These are phyloP conservation scores for Clarireedia hainanense DNA, from an alignment of 2,329 filamentous ascomycete genomes.

Conservation along the genomic window DNA sequence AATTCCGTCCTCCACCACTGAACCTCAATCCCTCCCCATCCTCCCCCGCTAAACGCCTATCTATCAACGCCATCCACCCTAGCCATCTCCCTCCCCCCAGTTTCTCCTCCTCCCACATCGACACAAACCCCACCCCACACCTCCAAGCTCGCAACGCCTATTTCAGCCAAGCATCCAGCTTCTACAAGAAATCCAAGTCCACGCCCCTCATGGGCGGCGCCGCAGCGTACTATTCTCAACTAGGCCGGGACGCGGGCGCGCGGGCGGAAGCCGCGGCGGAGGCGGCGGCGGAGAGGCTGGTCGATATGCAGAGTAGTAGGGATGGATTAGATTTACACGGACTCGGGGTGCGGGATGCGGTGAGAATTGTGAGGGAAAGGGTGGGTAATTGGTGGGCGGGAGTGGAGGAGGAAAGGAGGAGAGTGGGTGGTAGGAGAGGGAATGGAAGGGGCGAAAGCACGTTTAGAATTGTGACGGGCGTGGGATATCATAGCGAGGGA, in stretches of 20 bases:
- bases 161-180: slow-evolving; percentile 48
- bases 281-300: slow-evolving; percentile 62
- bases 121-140: slow-evolving; percentile 9
- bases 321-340: slow-evolving; percentile 72
- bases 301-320: slow-evolving; percentile 55
- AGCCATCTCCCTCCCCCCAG: neutral
- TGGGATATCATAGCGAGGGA: slow-evolving; percentile 69
- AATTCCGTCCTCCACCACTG: slow-evolving; percentile 25
- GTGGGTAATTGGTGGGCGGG: slow-evolving; percentile 75
- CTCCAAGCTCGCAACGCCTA: slow-evolving; percentile 30
- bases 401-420: slow-evolving; percentile 39
- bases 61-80: slow-evolving; percentile 8
- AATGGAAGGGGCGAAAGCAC: slow-evolving; percentile 36
- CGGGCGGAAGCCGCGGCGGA: slow-evolving; percentile 51
- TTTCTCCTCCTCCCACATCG: neutral
- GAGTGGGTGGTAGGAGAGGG: slow-evolving; percentile 24
- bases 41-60: slow-evolving; percentile 1
- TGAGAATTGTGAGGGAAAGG: slow-evolving; percentile 63
- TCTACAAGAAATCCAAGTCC: slow-evolving; percentile 56
- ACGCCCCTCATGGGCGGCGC: slow-evolving; percentile 68
- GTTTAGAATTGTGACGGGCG: slow-evolving; percentile 73
- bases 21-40: slow-evolving; percentile 9
- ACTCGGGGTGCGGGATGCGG: slow-evolving; percentile 70
- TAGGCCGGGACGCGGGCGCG: slow-evolving; percentile 56
- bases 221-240: slow-evolving; percentile 66